Conservation (phyloP, 148 eudicot species). For the Tetragonia tetragonoides region DNA sequence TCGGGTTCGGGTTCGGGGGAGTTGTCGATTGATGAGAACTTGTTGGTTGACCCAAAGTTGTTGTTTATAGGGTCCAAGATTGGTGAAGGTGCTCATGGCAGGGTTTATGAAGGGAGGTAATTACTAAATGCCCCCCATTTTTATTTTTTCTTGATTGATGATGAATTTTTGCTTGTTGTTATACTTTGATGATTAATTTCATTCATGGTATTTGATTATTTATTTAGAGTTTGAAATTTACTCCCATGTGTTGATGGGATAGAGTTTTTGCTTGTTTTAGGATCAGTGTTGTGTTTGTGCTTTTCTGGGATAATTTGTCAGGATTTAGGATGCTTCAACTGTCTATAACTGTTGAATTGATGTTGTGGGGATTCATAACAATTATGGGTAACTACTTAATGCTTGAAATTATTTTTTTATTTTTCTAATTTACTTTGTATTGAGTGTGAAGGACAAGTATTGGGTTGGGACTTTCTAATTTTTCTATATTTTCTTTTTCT, state of each 20-base stretch:
- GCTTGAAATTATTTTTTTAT: neutral
- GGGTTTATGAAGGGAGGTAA: conserved; percentile 83
- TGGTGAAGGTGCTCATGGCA: conserved; percentile 91
- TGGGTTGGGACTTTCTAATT: too few relatives aligned
- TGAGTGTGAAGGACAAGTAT: neutral
- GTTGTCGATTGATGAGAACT: conserved; percentile 60
- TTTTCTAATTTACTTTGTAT: neutral
- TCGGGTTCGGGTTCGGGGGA: conserved; percentile 22
- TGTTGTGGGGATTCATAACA: conserved; percentile 7
- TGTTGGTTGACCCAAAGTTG: conserved; percentile 74
- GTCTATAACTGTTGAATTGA: conserved; percentile 14
- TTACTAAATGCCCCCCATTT: neutral
- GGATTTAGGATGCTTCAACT: conserved; percentile 14
- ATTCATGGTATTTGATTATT: too few relatives aligned
- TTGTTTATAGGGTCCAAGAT: conserved; percentile 73
- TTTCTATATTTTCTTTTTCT: too few relatives aligned
- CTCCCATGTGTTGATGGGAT: neutral
- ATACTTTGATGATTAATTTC: neutral
- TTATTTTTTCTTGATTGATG: neutral
- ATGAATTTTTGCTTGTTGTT: neutral
- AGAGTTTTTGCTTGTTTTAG: neutral
- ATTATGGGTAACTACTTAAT: neutral
- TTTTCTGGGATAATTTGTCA: neutral
- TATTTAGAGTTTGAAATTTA: neutral
- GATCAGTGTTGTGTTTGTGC: conserved; percentile 4